Base-by-base conservation (phyloP, 2,329 filamentous ascomycete species). In the Aspergillus floridensis region DNA sequence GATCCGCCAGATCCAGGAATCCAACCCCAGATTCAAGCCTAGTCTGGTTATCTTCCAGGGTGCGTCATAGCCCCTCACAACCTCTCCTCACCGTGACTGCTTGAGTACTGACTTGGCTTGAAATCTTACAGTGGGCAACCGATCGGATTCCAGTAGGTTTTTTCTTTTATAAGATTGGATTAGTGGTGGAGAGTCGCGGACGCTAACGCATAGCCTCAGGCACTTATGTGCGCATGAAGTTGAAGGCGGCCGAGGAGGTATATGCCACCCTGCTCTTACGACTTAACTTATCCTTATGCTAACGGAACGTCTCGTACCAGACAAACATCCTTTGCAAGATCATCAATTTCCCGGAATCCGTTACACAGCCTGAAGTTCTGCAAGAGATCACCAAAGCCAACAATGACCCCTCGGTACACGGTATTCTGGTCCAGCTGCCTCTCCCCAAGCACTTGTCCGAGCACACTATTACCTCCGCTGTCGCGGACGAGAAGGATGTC, bases 151-250 rank as follows among this genome's bases (percentile, higher is more conserved):
- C 41, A 89, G 91, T 96, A 84, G 74, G 88, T 78, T 35, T 57
- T 29, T 52, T 10, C 8, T 29, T 8, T 29, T 67, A 62, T 58
- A 26, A 48, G 49, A 32, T 51, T 24, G 47, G 53, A 47, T 49
- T 49, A 6, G 11, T 56, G 38, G 38, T 19, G 29, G 46, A 50
- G 16, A 47, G 38, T 53, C 46, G 53, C 11, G 53, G 19, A 41
- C 29, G 50, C 65, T 76, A 68, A 75, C 68, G 64, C 29, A 50
- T 49, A 60, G 59, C 59, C 64, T 59, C 71, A 93, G 90, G 88
- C 72, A 98, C 93, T 55, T 99, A 99, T 90, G 93, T 99, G 79
- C 93, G 93, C 80, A 99, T 99, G 95, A 99, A 99, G 82, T 81
- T 97, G 72, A 99, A 97, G 84, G 95, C 95, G 66, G 95, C 95